Evolutionary conservation across 139 green algal species (phyloP).

Genomic region (Chlorella sp.): DNA sequence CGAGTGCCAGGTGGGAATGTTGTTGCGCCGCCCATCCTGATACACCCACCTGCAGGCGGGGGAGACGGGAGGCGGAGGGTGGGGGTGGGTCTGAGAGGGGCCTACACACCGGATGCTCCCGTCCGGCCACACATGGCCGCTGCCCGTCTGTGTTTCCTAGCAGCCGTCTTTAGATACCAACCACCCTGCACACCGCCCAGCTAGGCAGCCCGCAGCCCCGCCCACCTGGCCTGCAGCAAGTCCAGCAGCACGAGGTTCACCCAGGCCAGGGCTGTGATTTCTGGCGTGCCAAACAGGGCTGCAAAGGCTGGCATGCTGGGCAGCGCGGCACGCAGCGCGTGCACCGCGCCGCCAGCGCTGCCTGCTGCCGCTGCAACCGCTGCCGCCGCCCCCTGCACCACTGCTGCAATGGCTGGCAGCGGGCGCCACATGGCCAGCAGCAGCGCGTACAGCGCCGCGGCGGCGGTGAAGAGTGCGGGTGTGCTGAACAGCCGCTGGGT

Average conservation of each 20-base stretch:
- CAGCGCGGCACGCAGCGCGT: background rate
- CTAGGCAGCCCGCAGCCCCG: too few relatives aligned
- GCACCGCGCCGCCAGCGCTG: background rate
- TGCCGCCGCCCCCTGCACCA: background rate
- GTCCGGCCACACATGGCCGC: too few relatives aligned
- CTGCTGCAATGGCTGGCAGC: constrained; percentile 27
- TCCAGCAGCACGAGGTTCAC: constrained; percentile 86
- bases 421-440: constrained; percentile 15
- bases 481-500: constrained; percentile 26
- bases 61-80: background rate
- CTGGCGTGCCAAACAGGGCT: constrained; percentile 42
- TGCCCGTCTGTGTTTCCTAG: too few relatives aligned
- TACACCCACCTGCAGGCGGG: constrained; percentile 68
- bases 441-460: constrained; percentile 37
- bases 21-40: constrained; percentile 67
- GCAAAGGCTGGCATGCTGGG: constrained; percentile 50
- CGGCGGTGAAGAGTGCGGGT: constrained; percentile 7
- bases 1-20: constrained; percentile 7
- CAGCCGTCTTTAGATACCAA: too few relatives aligned
- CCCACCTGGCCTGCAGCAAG: constrained; percentile 77
- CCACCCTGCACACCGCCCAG: too few relatives aligned
- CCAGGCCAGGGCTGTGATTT: constrained; percentile 68
- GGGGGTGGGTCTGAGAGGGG: too few relatives aligned
- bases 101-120: too few relatives aligned
- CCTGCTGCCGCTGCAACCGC: background rate